Evolutionary conservation across 108 stramenopile genomes (phyloP), one percentile per base, ranked within the genome.

Genomic region (Cylindrotheca closterium): DNA sequence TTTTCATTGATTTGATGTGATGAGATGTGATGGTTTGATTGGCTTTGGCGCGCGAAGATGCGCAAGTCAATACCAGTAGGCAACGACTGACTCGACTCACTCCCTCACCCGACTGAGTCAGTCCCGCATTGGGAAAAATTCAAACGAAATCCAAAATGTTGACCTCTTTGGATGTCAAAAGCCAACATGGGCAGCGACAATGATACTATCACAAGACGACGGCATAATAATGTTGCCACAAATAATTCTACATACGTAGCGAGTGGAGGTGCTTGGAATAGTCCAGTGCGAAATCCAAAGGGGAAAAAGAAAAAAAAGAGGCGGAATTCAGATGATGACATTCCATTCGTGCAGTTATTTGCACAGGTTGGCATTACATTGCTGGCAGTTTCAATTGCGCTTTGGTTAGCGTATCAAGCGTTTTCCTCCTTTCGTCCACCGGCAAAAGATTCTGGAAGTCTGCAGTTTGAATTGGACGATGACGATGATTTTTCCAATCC

Each of bases 281-380:
- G 18, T 28, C 26, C 10, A 61, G 21, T 26, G 54, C 51, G 24
- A 51, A 47, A 33, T 55, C 24, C 4, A 33, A 3, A 37, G 26
- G n/a, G 21, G 4, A 51, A 47, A 7, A 10, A 47, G 5, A 42
- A 4, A n/a, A 23, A 42, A 4, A 52, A 47, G 0, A 55, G 48
- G 2, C 67, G 67, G 50, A 67, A 75, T 2, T 50, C 55, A 37
- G 37, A 42, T 42, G 37, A 42, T 42, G 37, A 42, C 15, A 7
- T 42, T 42, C 58, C 72, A 2, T 79, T 79, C 66, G 29, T 33
- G 7, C 22, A 63, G 1, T 34, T 79, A 10, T 30, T 73, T 10
- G 4, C 65, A 5, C 62, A 73, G 54, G 71, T 73, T 24, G 78
- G 72, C 12, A 42, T 63, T 4, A 57, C 49, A 12, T 26, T 78